phyloP scores from a whole-genome alignment of 352 stramenopile genomes.

The Plasmopara muralis region DNA sequence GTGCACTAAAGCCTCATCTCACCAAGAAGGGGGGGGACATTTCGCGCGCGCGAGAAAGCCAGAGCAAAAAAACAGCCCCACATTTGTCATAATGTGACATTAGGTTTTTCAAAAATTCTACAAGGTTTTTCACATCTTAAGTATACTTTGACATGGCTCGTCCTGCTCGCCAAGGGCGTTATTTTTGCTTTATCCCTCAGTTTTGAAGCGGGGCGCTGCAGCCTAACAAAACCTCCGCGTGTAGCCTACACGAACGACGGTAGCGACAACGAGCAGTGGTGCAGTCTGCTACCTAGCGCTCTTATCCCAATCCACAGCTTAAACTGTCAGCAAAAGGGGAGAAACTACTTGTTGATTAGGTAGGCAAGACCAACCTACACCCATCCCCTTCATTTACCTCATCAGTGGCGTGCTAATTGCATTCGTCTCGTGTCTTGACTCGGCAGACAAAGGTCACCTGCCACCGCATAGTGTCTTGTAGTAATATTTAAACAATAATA shows the following conservation, averaged over 20 bases:
- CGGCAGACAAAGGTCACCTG: constrained; percentile 6
- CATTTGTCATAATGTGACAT: constrained; percentile 13
- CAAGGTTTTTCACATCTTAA: constrained; percentile 21
- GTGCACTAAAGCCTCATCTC: no score
- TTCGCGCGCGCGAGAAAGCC: constrained; percentile 30
- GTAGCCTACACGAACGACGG: constrained; percentile 12
- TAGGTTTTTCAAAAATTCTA: constrained; percentile 24
- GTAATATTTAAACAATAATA: constrained; percentile 28
- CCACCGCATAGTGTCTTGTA: constrained; percentile 15
- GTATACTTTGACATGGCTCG: constrained; percentile 20
- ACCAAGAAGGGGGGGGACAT: constrained; percentile 1
- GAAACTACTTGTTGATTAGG: constrained; percentile 7
- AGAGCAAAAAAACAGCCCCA: constrained; percentile 23
- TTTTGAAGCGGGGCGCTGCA: constrained; percentile 29
- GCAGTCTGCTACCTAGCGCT: background rate
- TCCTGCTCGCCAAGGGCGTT: constrained; percentile 19
- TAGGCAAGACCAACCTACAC: constrained; percentile 1
- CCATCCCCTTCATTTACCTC: background rate
- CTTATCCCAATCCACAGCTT: constrained; percentile 2
- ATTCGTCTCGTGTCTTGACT: constrained; percentile 1
- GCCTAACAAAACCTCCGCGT: constrained; percentile 18
- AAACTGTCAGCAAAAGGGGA: constrained; percentile 1
- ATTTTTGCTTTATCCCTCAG: constrained; percentile 40
- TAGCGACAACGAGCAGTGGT: constrained; percentile 6
- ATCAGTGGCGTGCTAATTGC: constrained; percentile 4